These are phyloP conservation scores for Trichaptum fuscoviolaceum DNA, from an alignment of 768 basidiomycete genomes.

Conservation along the genomic window DNA sequence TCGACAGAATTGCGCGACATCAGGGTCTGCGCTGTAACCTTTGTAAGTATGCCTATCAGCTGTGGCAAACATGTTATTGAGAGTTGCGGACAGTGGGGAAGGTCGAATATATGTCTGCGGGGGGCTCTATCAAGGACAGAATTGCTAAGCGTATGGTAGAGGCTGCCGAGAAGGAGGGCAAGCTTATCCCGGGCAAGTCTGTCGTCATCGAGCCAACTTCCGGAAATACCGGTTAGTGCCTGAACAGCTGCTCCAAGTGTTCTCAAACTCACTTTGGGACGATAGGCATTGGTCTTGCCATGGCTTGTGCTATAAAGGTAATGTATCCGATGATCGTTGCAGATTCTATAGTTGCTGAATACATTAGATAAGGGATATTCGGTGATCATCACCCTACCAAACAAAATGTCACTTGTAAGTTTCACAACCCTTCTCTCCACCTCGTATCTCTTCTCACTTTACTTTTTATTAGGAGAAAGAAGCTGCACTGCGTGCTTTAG, in stretches of 20 bases:
- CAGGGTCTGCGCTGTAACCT: constrained; percentile 87
- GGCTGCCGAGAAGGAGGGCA: constrained; percentile 85
- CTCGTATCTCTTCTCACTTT: neutral
- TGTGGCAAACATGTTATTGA: neutral
- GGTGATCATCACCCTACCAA: constrained; percentile 84
- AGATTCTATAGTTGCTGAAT: constrained; percentile 52
- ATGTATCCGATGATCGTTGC: constrained; percentile 13
- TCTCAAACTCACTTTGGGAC: constrained; percentile 2
- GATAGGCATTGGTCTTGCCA: constrained; percentile 85
- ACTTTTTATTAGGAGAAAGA: constrained; percentile 72
- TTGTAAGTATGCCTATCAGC: constrained; percentile 43
- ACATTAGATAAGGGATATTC: constrained; percentile 87
- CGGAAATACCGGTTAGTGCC: constrained; percentile 81
- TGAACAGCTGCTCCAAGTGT: neutral
- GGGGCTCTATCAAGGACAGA: constrained; percentile 93
- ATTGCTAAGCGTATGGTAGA: constrained; percentile 97
- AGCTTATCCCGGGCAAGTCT: constrained; percentile 79
- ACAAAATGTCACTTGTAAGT: constrained; percentile 86
- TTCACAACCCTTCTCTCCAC: neutral
- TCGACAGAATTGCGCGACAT: constrained; percentile 69
- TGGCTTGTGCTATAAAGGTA: constrained; percentile 94
- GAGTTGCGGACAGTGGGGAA: constrained; percentile 61
- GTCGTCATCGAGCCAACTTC: constrained; percentile 95
- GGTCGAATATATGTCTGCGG: constrained; percentile 84
- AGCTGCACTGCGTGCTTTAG: constrained; percentile 82